Evolutionary conservation across 495 filamentous ascomycete species (phyloP), one percentile per base, ranked within the genome.

Genomic region (Hapsidospora chrysogenum): DNA sequence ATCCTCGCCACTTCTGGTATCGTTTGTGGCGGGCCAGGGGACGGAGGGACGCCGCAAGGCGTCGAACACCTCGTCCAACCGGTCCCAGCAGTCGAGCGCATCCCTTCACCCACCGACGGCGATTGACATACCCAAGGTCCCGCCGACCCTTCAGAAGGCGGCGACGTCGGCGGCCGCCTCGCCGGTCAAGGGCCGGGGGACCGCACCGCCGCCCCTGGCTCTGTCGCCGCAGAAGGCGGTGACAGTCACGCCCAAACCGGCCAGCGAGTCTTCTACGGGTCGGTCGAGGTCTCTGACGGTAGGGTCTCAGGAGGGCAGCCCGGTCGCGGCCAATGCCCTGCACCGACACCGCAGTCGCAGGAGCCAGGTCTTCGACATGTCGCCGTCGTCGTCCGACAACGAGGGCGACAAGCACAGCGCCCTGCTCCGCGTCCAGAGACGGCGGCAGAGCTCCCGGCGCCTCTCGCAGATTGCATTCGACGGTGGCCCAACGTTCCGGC

Each of bases 341-440:
- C 72, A 78, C 0, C 33, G 25, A 19, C 86, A 93, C 40, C 71
- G 85, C 47, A 94, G 95, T 53, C 80, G 86, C 18, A 71, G 85
- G 43, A 95, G 85, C 50, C 87, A 94, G 50, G 76, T 95, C 6
- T 82, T 94, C 45, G 92, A 96, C 49, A 78, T 94, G 53, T 96
- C 92, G 3, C 89, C 89, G 18, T 96, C 89, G 0, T 96, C 92
- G 0, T 97, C 89, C 0, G 89, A 97, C 50, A 96, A 92, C 42
- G 89, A 97, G 51, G 86, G 92, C 23, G 76, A 86, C 11, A 78
- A 87, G 44, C 76, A 83, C 2, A 92, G 84, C 49, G 86, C 85
- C 21, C 64, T 96, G 14, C 66, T 95, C n/a, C 81, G 92, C 37
- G 85, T 96, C 10, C 89, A 96, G 48, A 67, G 86, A 21, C 78